Evolutionary conservation across 768 basidiomycete species (phyloP), one percentile per base, ranked within the genome.

Genomic region (Crucibulum laeve): DNA sequence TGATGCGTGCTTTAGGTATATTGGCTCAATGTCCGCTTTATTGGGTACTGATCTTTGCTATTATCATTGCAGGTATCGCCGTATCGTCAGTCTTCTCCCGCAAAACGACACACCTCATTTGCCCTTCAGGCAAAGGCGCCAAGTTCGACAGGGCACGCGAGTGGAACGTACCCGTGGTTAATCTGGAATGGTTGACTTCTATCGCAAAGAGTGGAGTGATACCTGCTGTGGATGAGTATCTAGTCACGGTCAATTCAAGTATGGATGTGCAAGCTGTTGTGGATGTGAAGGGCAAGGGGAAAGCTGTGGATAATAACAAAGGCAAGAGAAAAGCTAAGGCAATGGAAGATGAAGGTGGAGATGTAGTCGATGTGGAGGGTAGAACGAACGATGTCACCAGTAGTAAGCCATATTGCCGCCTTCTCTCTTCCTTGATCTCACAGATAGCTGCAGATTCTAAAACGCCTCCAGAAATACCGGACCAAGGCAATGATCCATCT

Each of bases 91-190:
- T 64, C n/a, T 85, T 86, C 59, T 84, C 79, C 11, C 72, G 79
- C 14, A 74, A 71, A 8, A 77, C 83, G 2, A 93, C 92, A 0
- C 88, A 95, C 51, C 71, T 96, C 1, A 65, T 96, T 5, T 92
- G 91, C 56, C 85, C 87, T 0, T 71, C 79, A 4, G 77, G 73
- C 0, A 64, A 58, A 0, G 91, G 93, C 13, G 68, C 71, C 18
- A 95, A 96, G 57, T 89, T 77, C 40, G 77, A 82, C 13, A 90
- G 84, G 58, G 91, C 92, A 2, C 55, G 60, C 28, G 80, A 89
- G 56, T 95, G 93, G 92, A 72, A 71, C 11, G 76, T 86, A 5
- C 81, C 84, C 0, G 78, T 88, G n/a, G 71, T 94, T 17, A 69
- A 73, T 26, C 67, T 85, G 59, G 67, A 64, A 6, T 96, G 91